Percentiles rank a stretch among this genome's conserved stretches.
Conservation (phyloP, 2,329 filamentous ascomycete species). For the Bipolaris oryzae region DNA sequence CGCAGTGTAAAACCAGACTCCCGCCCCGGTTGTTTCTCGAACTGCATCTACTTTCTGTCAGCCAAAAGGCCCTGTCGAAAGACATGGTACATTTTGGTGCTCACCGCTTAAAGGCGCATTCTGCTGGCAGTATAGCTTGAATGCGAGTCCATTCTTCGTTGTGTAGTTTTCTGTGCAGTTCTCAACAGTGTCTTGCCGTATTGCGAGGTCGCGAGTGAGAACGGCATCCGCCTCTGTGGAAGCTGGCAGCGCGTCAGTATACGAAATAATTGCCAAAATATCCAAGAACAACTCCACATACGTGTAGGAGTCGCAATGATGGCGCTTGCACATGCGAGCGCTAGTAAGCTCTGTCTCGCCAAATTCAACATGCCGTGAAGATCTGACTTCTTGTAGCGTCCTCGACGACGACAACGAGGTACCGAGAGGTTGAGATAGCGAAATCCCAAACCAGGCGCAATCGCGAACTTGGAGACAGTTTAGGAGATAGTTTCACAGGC, state of each 20-base stretch:
- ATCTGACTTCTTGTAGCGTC: slow-evolving; percentile 1
- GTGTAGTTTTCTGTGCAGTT: slow-evolving; percentile 32
- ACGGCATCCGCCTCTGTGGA: slow-evolving; percentile 24
- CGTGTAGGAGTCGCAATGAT: slow-evolving; percentile 36
- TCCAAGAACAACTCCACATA: slow-evolving; percentile 5
- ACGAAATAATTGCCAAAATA: background rate
- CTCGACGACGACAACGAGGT: background rate
- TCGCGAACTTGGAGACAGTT: background rate
- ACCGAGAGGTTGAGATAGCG: background rate
- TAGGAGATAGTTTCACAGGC: background rate
- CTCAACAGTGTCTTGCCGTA: slow-evolving; percentile 17
- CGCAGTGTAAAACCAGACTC: slow-evolving; percentile 18
- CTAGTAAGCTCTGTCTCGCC: slow-evolving; percentile 20
- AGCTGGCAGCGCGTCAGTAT: slow-evolving; percentile 25
- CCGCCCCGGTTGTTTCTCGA: background rate
- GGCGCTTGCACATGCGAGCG: slow-evolving; percentile 28
- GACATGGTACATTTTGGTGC: background rate
- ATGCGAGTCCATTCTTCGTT: slow-evolving; percentile 39
- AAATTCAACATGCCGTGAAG: slow-evolving; percentile 8
- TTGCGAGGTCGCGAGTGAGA: slow-evolving; percentile 16
- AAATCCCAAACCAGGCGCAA: background rate
- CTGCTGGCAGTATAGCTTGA: slow-evolving; percentile 38
- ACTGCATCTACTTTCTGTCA: slow-evolving; percentile 27
- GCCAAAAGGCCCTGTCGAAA: background rate
- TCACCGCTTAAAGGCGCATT: slow-evolving; percentile 39